A percentile compares a stretch with the other conserved stretches of the same genome.
Evolutionary conservation across 1,284 basidiomycete genomes (phyloP).

Genomic region (Cutaneotrichosporon sp.): DNA sequence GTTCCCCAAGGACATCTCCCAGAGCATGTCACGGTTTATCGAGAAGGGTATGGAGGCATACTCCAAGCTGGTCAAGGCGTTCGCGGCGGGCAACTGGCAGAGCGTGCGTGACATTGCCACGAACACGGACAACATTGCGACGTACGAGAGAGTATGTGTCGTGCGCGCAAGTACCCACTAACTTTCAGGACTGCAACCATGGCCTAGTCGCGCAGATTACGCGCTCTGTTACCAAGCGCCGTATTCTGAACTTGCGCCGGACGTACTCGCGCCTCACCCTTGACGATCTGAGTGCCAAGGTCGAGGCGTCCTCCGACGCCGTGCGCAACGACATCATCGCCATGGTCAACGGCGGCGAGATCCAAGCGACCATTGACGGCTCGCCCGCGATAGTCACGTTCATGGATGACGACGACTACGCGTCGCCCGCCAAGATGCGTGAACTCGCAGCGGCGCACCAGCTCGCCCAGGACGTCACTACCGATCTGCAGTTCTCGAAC

Average conservation of each 20-base stretch:
- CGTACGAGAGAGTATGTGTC: constrained; percentile 2
- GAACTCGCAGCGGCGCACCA: constrained; percentile 18
- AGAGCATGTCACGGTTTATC: constrained; percentile 21
- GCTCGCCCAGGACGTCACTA: constrained; percentile 19
- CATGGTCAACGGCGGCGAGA: constrained; percentile 30
- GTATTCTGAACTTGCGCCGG: constrained; percentile 29
- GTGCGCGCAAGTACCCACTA: not conserved
- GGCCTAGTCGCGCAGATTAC: constrained; percentile 33
- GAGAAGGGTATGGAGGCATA: constrained; percentile 32
- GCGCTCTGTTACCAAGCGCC: constrained; percentile 26
- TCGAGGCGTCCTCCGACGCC: constrained; percentile 9
- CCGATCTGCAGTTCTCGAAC: constrained; percentile 24
- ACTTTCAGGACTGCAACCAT: constrained; percentile 33
- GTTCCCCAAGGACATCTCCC: constrained; percentile 32
- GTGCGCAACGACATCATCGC: constrained; percentile 17
- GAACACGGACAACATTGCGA: not conserved
- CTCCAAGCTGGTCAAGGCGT: constrained; percentile 34
- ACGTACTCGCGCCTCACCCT: constrained; percentile 34
- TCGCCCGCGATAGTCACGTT: constrained; percentile 29
- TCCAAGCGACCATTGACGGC: constrained; percentile 22
- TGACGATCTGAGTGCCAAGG: constrained; percentile 23
- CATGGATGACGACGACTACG: constrained; percentile 19
- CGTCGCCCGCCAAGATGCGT: constrained; percentile 13
- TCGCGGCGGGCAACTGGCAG: constrained; percentile 28
- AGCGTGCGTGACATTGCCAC: constrained; percentile 12